phyloP scores from a whole-genome alignment of 345 rosid species.

The Erucastrum elatum region DNA sequence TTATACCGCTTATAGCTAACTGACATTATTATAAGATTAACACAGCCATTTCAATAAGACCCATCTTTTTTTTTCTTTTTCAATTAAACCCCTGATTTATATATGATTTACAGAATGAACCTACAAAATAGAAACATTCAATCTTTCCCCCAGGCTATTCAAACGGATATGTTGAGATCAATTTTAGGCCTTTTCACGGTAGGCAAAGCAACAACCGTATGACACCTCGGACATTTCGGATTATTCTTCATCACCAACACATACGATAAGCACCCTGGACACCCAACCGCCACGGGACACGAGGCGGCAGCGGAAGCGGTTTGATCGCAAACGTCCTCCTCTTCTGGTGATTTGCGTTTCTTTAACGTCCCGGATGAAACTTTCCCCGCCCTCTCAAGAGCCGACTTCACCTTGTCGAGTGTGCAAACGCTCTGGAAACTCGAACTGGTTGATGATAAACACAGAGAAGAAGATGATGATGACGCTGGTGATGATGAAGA shows the following conservation, averaged over 20 bases:
- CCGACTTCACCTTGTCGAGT: slow-evolving; percentile 78
- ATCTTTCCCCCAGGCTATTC: background rate
- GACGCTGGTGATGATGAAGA: slow-evolving; percentile 11
- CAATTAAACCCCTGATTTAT: slow-evolving; percentile 5
- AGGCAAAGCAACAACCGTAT: slow-evolving; percentile 56
- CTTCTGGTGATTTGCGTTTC: slow-evolving; percentile 53
- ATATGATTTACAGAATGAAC: slow-evolving; percentile 30
- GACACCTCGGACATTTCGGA: slow-evolving; percentile 88
- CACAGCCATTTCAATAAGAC: background rate
- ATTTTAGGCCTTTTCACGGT: slow-evolving; percentile 61
- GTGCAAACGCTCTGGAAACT: slow-evolving; percentile 85
- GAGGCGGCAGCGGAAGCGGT: slow-evolving; percentile 7
- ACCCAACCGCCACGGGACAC: slow-evolving; percentile 67
- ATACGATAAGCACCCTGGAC: slow-evolving; percentile 84
- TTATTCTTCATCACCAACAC: slow-evolving; percentile 60
- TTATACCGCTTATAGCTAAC: background rate
- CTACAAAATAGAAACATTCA: background rate
- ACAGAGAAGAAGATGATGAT: slow-evolving; percentile 12
- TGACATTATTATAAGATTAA: background rate
- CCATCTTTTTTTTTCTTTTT: background rate
- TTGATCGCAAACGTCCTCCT: slow-evolving; percentile 6
- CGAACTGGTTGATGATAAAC: slow-evolving; percentile 27
- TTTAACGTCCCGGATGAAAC: slow-evolving; percentile 39
- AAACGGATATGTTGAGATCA: slow-evolving; percentile 73
- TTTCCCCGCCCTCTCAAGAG: slow-evolving; percentile 69